A percentile compares a stretch with the other conserved stretches of the same genome.
Evolutionary conservation across 495 filamentous ascomycete genomes (phyloP).

Genomic region (Daldinia decipiens): DNA sequence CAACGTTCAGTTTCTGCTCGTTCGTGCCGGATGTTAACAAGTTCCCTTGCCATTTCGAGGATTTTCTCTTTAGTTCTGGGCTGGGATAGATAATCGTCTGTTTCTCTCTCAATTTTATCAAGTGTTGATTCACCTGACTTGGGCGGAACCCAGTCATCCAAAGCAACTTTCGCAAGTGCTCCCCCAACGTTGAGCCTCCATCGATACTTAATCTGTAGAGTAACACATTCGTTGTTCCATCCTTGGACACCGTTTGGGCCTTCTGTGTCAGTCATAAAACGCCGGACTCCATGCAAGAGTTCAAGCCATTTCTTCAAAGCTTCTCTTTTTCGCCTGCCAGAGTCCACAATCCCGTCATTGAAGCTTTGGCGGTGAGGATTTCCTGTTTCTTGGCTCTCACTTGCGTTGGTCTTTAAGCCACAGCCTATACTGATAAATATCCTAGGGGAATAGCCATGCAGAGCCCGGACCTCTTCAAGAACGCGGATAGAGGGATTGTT

Average conservation of each 20-base stretch:
- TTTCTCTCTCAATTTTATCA: neutral
- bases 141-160: neutral
- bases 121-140: neutral
- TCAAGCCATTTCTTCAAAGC: neutral
- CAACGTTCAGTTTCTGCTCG: neutral
- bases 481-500: neutral
- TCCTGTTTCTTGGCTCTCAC: neutral
- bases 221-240: neutral
- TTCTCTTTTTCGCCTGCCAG: neutral
- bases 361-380: neutral
- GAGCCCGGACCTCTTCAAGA: neutral
- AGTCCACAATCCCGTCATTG: neutral
- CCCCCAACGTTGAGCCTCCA: neutral
- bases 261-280: neutral
- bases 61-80: neutral
- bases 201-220: neutral
- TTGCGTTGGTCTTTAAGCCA: neutral
- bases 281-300: neutral
- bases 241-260: neutral
- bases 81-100: neutral
- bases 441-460: neutral
- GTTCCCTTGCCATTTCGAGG: neutral
- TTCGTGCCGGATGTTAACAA: neutral
- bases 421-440: conserved; percentile 1
- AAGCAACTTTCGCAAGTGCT: neutral